A percentile compares a stretch with the other conserved stretches of the same genome.
Evolutionary conservation across 129 eudicot genomes (phyloP).

Genomic region (Flaveria robusta): DNA sequence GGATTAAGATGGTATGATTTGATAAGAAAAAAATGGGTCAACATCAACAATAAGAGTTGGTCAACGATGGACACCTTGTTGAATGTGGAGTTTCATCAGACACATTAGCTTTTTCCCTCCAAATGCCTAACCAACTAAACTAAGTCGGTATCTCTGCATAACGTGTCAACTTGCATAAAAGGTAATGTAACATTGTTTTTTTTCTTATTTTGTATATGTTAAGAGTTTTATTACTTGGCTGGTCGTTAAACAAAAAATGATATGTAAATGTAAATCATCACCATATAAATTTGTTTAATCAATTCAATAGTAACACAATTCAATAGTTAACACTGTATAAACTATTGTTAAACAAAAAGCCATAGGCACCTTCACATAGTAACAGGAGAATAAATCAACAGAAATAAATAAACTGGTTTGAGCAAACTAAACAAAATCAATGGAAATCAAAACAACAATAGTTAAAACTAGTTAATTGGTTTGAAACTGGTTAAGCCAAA

Average conservation of each 20-base stretch:
- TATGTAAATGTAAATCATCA: background rate
- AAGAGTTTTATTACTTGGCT: no score
- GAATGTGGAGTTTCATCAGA: conserved; percentile 19
- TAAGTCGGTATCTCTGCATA: background rate
- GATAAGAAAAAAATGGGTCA: background rate
- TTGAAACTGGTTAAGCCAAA: no score
- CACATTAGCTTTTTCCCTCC: background rate
- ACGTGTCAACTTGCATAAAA: conserved; percentile 8
- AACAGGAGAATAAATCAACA: no score
- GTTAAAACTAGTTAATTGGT: background rate
- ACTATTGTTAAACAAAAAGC: no score
- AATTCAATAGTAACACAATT: background rate
- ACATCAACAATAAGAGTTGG: background rate
- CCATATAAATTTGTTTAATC: background rate
- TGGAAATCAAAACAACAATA: background rate
- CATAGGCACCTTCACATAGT: no score
- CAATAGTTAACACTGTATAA: no score
- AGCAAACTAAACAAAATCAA: no score
- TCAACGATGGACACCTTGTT: background rate
- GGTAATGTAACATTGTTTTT: background rate
- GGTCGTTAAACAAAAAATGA: no score
- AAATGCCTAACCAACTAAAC: conserved; percentile 18
- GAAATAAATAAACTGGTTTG: background rate
- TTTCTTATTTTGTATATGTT: no score
- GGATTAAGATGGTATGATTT: background rate